Percentiles rank a stretch among this genome's conserved stretches.
Evolutionary conservation across 768 basidiomycete species (phyloP).

Genomic region (Infundibulicybe gibba): DNA sequence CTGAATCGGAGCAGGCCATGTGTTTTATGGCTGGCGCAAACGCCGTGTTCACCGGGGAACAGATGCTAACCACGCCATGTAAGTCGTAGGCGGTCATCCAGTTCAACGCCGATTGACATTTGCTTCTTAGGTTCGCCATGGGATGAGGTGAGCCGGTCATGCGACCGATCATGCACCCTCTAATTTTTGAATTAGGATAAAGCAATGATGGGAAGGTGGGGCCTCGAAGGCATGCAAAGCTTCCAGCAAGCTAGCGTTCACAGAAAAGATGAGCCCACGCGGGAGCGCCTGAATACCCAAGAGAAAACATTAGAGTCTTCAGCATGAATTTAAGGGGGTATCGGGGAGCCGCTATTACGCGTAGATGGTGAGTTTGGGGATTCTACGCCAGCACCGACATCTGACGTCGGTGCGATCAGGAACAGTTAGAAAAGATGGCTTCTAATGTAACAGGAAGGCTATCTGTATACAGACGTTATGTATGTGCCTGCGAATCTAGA

Average conservation of each 20-base stretch:
- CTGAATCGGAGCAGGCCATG: slow-evolving; percentile 93
- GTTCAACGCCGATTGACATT: slow-evolving; percentile 7
- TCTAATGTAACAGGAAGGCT: slow-evolving; percentile 1
- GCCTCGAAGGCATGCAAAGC: slow-evolving; percentile 85
- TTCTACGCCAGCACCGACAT: slow-evolving; percentile 9
- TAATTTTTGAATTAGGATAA: slow-evolving; percentile 60
- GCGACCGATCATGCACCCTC: slow-evolving; percentile 2
- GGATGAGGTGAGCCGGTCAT: slow-evolving; percentile 65
- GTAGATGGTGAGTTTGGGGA: slow-evolving; percentile 5
- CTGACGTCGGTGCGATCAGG: background rate
- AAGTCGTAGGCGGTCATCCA: slow-evolving; percentile 25
- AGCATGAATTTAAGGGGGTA: too few relatives aligned
- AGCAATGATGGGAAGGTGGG: slow-evolving; percentile 91
- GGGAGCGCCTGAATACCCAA: too few relatives aligned
- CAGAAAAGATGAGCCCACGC: slow-evolving; percentile 38
- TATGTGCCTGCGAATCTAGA: slow-evolving; percentile 12
- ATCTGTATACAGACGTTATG: slow-evolving; percentile 2
- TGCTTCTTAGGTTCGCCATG: slow-evolving; percentile 72
- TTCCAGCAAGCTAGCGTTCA: slow-evolving; percentile 74
- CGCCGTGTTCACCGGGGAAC: slow-evolving; percentile 97
- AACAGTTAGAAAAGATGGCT: background rate
- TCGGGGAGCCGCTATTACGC: too few relatives aligned
- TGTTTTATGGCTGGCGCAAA: slow-evolving; percentile 99
- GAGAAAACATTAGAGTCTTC: too few relatives aligned
- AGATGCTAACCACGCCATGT: slow-evolving; percentile 98